A percentile compares a stretch with the other conserved stretches of the same genome.
Evolutionary conservation across 1,284 basidiomycete species (phyloP).

Genomic region (Ceratobasidium sp.): DNA sequence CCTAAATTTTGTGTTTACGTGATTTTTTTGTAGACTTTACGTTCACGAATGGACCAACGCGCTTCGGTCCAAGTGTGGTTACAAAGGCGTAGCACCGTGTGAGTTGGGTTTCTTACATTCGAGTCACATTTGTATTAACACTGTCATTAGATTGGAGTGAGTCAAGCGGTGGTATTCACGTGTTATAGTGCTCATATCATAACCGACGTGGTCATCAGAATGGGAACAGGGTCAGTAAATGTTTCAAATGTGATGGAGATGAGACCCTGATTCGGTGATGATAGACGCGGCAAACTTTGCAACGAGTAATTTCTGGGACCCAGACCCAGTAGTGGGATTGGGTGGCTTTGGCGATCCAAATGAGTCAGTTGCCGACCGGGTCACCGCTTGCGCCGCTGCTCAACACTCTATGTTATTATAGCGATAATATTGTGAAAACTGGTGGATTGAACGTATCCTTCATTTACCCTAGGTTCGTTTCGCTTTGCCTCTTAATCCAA

Average conservation of each 20-base stretch:
- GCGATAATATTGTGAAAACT: constrained; percentile 20
- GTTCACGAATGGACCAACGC: constrained; percentile 35
- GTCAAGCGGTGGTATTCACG: neutral
- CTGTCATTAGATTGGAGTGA: constrained; percentile 9
- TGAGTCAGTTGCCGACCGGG: neutral
- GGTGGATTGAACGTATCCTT: constrained; percentile 16
- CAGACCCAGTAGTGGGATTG: constrained; percentile 6
- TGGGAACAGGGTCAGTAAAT: constrained; percentile 26
- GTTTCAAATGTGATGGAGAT: neutral
- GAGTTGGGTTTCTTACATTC: neutral
- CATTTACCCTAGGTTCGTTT: constrained; percentile 23
- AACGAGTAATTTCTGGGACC: constrained; percentile 11
- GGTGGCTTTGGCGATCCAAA: constrained; percentile 20
- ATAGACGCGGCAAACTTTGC: constrained; percentile 16
- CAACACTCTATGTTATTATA: neutral
- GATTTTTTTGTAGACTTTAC: constrained; percentile 20
- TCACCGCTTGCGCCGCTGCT: neutral
- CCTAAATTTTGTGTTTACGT: neutral
- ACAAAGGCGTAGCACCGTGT: constrained; percentile 16
- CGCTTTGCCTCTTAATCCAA: no score
- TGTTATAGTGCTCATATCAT: neutral
- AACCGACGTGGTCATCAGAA: neutral
- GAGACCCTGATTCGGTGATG: neutral
- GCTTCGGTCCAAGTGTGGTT: constrained; percentile 1
- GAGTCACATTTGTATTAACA: no score